phyloP scores from a whole-genome alignment of 1,284 basidiomycete species.

The Trichosporon asahii region DNA sequence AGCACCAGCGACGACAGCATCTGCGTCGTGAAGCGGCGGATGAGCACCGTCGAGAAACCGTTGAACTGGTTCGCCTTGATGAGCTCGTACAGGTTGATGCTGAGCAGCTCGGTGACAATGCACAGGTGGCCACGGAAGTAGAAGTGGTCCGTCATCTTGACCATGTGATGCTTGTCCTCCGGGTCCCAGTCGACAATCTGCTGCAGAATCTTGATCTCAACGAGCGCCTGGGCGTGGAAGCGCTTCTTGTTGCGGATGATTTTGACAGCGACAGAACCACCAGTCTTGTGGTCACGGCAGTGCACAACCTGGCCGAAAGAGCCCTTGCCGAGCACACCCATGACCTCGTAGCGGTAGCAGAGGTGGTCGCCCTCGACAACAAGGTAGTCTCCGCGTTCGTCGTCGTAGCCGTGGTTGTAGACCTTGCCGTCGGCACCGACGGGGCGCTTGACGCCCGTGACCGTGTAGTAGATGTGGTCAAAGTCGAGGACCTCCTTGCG shows the following conservation, averaged over 20 bases:
- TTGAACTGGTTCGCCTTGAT: slow-evolving; percentile 99
- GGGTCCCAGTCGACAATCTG: slow-evolving; percentile 96
- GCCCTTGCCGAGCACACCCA: slow-evolving; percentile 90
- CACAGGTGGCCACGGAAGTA: slow-evolving; percentile 97
- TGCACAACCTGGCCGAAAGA: slow-evolving; percentile 97
- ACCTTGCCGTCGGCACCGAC: slow-evolving; percentile 61
- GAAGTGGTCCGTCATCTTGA: slow-evolving; percentile 98
- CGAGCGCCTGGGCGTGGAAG: slow-evolving; percentile 96
- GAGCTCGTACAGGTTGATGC: slow-evolving; percentile 97
- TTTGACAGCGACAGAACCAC: slow-evolving; percentile 94
- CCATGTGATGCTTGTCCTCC: slow-evolving; percentile 93
- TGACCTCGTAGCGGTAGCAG: slow-evolving; percentile 91
- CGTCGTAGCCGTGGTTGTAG: slow-evolving; percentile 96
- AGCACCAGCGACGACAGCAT: slow-evolving; percentile 86
- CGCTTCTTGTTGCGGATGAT: slow-evolving; percentile 99
- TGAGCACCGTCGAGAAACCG: slow-evolving; percentile 90
- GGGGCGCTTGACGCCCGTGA: slow-evolving; percentile 32
- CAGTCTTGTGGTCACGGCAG: slow-evolving; percentile 95
- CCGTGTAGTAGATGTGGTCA: slow-evolving; percentile 69
- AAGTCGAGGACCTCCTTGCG: slow-evolving; percentile 87
- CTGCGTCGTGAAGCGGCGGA: slow-evolving; percentile 93
- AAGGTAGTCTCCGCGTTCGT: slow-evolving; percentile 95
- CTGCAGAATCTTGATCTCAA: slow-evolving; percentile 97
- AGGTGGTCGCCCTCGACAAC: slow-evolving; percentile 89
- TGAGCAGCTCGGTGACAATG: slow-evolving; percentile 95